These are phyloP conservation scores for Dactylorhiza incarnata DNA, from an alignment of 106 monocot species.

Conservation along the genomic window DNA sequence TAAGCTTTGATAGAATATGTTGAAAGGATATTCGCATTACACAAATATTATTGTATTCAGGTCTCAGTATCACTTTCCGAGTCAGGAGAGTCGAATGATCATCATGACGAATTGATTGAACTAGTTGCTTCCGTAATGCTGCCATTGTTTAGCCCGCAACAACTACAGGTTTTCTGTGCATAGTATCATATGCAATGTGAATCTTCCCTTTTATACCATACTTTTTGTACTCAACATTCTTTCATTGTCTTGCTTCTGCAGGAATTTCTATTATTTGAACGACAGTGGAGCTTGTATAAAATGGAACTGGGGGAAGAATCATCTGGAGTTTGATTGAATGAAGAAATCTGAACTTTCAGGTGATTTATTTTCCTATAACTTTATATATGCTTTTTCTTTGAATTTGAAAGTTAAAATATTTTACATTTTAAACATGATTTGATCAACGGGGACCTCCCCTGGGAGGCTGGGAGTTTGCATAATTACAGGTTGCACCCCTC, in stretches of 20 bases:
- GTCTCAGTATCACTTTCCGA: conserved; percentile 71
- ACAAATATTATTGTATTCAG: conserved; percentile 16
- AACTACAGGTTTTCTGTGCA: conserved; percentile 57
- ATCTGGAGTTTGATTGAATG: conserved; percentile 11
- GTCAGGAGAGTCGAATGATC: conserved; percentile 46
- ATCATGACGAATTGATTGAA: conserved; percentile 59
- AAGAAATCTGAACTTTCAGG: not conserved
- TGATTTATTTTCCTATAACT: not conserved
- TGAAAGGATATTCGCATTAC: not conserved
- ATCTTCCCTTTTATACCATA: not conserved
- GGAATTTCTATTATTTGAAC: conserved; percentile 74
- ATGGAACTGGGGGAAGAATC: conserved; percentile 56
- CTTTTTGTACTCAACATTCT: not conserved
- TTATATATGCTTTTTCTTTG: not conserved
- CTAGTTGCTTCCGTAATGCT: conserved; percentile 64
- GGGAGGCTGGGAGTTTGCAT: no score
- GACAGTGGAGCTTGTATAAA: conserved; percentile 45
- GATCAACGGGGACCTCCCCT: no score
- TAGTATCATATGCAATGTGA: not conserved
- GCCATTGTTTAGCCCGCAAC: conserved; percentile 82
- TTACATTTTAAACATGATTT: no score
- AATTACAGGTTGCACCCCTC: no score
- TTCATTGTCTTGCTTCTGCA: conserved; percentile 9
- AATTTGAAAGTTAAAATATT: not conserved
- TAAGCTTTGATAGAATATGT: not conserved